Evolutionary conservation across 352 stramenopile genomes (phyloP).

Genomic region (Globisporangium radiosum): DNA sequence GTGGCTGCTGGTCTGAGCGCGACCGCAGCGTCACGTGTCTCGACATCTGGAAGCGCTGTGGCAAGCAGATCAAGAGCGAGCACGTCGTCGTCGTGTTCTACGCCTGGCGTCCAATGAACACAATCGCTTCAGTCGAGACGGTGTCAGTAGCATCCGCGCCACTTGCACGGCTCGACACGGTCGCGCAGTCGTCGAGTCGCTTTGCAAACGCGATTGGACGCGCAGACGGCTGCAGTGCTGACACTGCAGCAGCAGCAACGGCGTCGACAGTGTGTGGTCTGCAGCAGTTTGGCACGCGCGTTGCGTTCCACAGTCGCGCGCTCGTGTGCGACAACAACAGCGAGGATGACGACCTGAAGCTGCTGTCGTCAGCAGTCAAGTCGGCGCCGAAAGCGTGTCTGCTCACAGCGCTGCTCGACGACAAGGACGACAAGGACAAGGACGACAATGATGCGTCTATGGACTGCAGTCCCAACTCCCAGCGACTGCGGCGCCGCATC

Average conservation of each 20-base stretch:
- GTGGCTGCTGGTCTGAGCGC: constrained; percentile 29
- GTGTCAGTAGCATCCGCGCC: background rate
- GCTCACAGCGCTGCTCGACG: constrained; percentile 15
- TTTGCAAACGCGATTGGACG: constrained; percentile 11
- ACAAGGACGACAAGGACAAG: constrained; percentile 17
- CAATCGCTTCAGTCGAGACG: background rate
- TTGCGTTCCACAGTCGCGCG: constrained; percentile 26
- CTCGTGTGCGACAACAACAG: background rate
- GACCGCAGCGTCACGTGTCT: constrained; percentile 52
- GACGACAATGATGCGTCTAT: constrained; percentile 8
- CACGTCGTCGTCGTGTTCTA: constrained; percentile 74
- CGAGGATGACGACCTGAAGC: background rate
- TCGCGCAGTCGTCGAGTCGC: constrained; percentile 7
- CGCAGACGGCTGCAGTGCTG: background rate
- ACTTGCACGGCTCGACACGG: background rate
- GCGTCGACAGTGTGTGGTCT: constrained; percentile 16
- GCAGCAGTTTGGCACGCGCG: constrained; percentile 33
- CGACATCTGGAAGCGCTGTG: constrained; percentile 65
- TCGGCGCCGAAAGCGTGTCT: constrained; percentile 1
- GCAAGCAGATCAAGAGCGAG: constrained; percentile 52
- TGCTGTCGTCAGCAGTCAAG: background rate
- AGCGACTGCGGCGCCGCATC: constrained; percentile 40
- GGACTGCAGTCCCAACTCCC: constrained; percentile 21
- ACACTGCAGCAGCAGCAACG: background rate
- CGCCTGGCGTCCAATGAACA: constrained; percentile 21